These are phyloP conservation scores for Coemansia aciculifera DNA, from an alignment of 192 early-diverging fungal genomes.

Conservation along the genomic window DNA sequence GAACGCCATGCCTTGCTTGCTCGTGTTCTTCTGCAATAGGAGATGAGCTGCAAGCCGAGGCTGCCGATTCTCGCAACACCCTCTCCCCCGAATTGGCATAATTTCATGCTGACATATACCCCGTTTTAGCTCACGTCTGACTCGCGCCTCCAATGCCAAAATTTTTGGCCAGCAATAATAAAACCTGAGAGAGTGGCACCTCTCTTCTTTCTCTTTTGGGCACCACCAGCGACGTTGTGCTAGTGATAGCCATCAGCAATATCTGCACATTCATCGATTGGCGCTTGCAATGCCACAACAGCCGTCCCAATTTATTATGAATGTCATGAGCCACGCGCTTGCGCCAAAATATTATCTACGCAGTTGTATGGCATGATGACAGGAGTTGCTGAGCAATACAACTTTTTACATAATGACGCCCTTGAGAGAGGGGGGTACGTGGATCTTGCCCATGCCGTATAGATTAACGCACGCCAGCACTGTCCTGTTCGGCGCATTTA, in stretches of 20 bases:
- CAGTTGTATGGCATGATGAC: neutral
- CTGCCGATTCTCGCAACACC: neutral
- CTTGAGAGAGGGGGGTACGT: neutral
- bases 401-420: neutral
- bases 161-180: neutral
- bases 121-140: conserved; percentile 4
- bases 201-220: conserved; percentile 8
- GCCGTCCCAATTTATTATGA: neutral
- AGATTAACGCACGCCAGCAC: neutral
- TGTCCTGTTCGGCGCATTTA: neutral
- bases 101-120: conserved; percentile 8
- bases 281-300: conserved; percentile 14
- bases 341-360: neutral
- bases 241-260: conserved; percentile 27
- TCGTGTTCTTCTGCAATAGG: neutral
- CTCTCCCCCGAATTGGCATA: neutral
- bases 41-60: neutral
- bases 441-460: neutral
- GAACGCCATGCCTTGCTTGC: conserved; percentile 1
- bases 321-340: conserved; percentile 1
- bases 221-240: neutral
- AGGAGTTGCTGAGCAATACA: neutral
- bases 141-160: neutral
- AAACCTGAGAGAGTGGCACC: neutral
- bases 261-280: conserved; percentile 52